Evolutionary conservation across 2,329 filamentous ascomycete genomes (phyloP), one percentile per base, ranked within the genome.

Genomic region (Fonsecaea nubica): DNA sequence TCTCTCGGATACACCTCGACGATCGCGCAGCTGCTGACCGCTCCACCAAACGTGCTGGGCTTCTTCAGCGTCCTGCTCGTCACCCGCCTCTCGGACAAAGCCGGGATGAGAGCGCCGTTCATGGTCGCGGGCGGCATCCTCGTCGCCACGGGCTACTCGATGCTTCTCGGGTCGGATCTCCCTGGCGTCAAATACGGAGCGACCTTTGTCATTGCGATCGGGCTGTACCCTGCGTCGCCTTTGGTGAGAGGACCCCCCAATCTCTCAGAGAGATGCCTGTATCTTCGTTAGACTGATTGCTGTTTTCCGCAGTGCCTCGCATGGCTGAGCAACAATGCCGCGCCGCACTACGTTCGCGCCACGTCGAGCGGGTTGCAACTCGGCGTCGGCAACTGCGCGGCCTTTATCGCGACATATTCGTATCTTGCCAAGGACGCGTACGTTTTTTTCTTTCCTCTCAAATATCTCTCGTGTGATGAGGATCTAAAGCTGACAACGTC

Each of bases 291-390:
- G n/a, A n/a, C n/a, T n/a, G n/a, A n/a, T n/a, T n/a, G n/a, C n/a
- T n/a, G n/a, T n/a, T n/a, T n/a, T n/a, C n/a, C n/a, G 86, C 87
- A 0, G 87, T 86, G 0, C 88, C 90, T 73, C 90, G 90, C 73
- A 91, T 90, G 88, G 88, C 64, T 73, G 53, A 72, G 68, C 8
- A 75, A 76, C 62, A 69, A 68, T 42, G 21, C 69, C 3, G 65
- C 40, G 61, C 56, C 72, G 71, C 64, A 73, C 68, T 30, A 30
- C 73, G 15, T 63, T 69, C 21, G 89, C 15, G 72, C 74, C 1
- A 72, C 70, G 15, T 62, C 55, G 3, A 67, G 72, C n/a, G 62
- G 85, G 0, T 72, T 90, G 71, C 89, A 91, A 75, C 79, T 90
- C 32, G 85, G 85, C 1, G 85, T 90, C 71, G 89, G 88, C 0